Evolutionary conservation across 2,329 filamentous ascomycete genomes (phyloP).

Genomic region (Phyllosticta citribraziliensis): DNA sequence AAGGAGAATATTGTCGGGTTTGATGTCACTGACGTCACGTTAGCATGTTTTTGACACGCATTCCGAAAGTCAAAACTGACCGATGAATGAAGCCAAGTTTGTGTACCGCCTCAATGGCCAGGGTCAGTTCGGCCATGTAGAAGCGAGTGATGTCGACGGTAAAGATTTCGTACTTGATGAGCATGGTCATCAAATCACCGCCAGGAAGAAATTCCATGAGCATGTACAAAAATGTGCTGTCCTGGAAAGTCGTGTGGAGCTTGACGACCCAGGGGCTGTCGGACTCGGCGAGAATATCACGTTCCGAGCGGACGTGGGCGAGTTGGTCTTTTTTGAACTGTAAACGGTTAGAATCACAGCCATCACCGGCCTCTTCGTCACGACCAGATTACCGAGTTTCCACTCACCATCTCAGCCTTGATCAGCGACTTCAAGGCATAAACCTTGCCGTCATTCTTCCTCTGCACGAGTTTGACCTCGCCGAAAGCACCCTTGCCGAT

Average conservation of each 20-base stretch:
- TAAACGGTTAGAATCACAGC: neutral
- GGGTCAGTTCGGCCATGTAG: constrained; percentile 96
- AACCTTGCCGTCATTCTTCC: constrained; percentile 91
- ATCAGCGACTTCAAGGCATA: constrained; percentile 98
- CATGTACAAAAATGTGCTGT: constrained; percentile 93
- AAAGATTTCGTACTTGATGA: constrained; percentile 99
- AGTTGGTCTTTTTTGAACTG: constrained; percentile 95
- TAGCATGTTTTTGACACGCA: constrained; percentile 13
- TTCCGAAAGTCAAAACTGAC: constrained; percentile 44
- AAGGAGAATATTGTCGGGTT: constrained; percentile 95
- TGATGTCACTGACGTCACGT: constrained; percentile 68
- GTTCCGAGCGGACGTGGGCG: constrained; percentile 91
- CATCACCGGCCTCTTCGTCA: neutral
- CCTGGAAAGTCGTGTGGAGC: constrained; percentile 96
- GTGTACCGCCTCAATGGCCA: constrained; percentile 98
- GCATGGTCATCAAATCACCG: constrained; percentile 98
- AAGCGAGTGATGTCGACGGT: constrained; percentile 97
- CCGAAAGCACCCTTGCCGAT: constrained; percentile 99
- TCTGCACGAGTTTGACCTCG: constrained; percentile 94
- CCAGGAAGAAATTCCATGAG: constrained; percentile 98
- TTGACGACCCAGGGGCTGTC: constrained; percentile 99
- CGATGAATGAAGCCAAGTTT: constrained; percentile 97
- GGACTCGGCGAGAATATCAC: constrained; percentile 96
- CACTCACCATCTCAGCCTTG: constrained; percentile 80
- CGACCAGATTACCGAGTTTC: neutral